These are phyloP conservation scores for Penicillium bovifimosum DNA, from an alignment of 495 filamentous ascomycete genomes.

Conservation along the genomic window DNA sequence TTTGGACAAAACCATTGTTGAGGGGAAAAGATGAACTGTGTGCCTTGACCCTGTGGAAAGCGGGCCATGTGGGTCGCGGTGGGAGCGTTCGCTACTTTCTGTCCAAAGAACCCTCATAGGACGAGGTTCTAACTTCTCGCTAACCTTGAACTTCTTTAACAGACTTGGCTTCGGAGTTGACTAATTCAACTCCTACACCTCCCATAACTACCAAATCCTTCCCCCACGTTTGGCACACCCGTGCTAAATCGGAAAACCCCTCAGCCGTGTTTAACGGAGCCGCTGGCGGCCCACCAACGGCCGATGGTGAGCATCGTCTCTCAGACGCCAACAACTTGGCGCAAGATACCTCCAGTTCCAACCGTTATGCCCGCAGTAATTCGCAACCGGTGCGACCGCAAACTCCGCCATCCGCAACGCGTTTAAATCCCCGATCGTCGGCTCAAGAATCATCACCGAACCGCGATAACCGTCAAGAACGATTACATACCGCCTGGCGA, in stretches of 20 bases:
- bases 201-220: conserved; percentile 23
- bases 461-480: conserved; percentile 32
- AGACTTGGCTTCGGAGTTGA: conserved; percentile 17
- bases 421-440: conserved; percentile 33
- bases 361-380: conserved; percentile 43
- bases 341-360: conserved; percentile 29
- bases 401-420: conserved; percentile 35
- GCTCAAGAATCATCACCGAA: conserved; percentile 24
- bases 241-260: conserved; percentile 34
- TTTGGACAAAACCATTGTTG: conserved; percentile 10
- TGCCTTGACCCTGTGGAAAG: conserved; percentile 22
- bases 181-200: conserved; percentile 16
- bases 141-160: background rate
- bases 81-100: conserved; percentile 31
- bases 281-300: conserved; percentile 34
- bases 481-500: conserved; percentile 36
- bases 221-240: conserved; percentile 28
- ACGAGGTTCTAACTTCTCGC: too few relatives aligned
- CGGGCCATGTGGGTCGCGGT: conserved; percentile 30
- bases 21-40: conserved; percentile 1
- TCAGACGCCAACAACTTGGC: conserved; percentile 31
- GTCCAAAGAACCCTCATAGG: too few relatives aligned
- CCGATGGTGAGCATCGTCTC: conserved; percentile 32
- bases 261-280: conserved; percentile 26
- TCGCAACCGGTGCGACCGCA: conserved; percentile 42